Conservation (phyloP, 768 basidiomycete species). For the Tubosaeta sp. region DNA sequence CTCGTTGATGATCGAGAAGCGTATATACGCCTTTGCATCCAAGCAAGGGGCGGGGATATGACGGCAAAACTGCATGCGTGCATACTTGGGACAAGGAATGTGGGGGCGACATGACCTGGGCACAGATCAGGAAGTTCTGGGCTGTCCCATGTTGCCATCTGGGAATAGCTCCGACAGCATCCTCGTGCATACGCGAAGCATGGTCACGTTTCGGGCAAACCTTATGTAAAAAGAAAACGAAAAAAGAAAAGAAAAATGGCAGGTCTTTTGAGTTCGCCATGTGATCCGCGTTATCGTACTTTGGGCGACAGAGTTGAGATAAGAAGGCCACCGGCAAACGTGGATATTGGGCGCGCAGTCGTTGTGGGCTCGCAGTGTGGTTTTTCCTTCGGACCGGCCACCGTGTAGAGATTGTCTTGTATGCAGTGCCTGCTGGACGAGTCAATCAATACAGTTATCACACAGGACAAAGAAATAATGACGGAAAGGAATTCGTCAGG, state of each 20-base stretch:
- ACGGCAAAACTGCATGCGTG: conserved; percentile 9
- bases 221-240: conserved; percentile 10
- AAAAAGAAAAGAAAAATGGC: neutral
- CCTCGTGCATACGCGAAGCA: conserved; percentile 15
- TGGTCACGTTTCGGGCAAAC: conserved; percentile 10
- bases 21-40: neutral
- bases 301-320: conserved; percentile 2
- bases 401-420: neutral
- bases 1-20: neutral
- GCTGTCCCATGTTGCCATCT: conserved; percentile 1
- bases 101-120: neutral
- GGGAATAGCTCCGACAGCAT: conserved; percentile 1
- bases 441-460: neutral
- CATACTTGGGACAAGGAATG: conserved; percentile 3
- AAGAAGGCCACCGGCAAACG: neutral
- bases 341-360: neutral
- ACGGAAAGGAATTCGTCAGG: neutral
- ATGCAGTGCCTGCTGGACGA: neutral
- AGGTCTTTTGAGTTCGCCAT: conserved; percentile 10
- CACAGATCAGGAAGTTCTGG: neutral
- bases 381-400: neutral
- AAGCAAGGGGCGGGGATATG: neutral
- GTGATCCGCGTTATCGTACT: conserved; percentile 10
- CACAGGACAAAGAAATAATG: neutral
- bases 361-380: neutral